Evolutionary conservation across 768 basidiomycete species (phyloP), one percentile per base, ranked within the genome.

Genomic region (Asterophora lycoperdoides): DNA sequence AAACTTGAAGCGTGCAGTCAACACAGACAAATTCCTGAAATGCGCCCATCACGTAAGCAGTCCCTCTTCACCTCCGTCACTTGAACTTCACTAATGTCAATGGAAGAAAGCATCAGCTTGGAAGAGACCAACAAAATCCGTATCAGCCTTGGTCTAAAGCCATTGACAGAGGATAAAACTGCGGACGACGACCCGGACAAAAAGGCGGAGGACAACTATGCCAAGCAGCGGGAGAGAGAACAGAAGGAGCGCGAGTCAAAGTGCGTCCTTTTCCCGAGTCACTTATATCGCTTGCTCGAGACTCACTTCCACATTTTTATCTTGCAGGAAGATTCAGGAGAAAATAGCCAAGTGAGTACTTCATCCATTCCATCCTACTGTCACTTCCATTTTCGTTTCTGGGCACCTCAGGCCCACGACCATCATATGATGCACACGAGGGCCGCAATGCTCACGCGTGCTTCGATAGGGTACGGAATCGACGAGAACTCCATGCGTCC

Each of bases 111-210:
- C 56, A 87, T 95, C 64, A 89, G 87, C 61, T 79, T 95, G 62
- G 92, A 93, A 62, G 92, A 94, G 75, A 94, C 93, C 32, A 94
- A 94, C 77, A 93, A 89, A 70, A 89, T 96, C 66, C 91, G 96
- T 71, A 81, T 95, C 50, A 87, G 86, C 4, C 78, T 96, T 33
- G 96, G 96, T 55, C 83, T 99, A 51, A 91, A 93, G 64, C 94
- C 96, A 35, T 79, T 98, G 48, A 87, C 85, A 14, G 93, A 93
- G 57, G 89, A 92, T 58, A 73, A 77, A 35, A 78, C 72, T 13
- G 79, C 86, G 7, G 78, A 75, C n/a, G 74, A 83, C 62, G 80
- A 83, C 61, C 83, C 79, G 56, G 93, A 96, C 48, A 81, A 86
- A 60, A 68, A 84, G 57, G 96, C 96, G 10, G 91, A 92, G 66